Conservation (phyloP, 2,329 filamentous ascomycete genomes). For the Berkeleyomyces rouxiae region DNA sequence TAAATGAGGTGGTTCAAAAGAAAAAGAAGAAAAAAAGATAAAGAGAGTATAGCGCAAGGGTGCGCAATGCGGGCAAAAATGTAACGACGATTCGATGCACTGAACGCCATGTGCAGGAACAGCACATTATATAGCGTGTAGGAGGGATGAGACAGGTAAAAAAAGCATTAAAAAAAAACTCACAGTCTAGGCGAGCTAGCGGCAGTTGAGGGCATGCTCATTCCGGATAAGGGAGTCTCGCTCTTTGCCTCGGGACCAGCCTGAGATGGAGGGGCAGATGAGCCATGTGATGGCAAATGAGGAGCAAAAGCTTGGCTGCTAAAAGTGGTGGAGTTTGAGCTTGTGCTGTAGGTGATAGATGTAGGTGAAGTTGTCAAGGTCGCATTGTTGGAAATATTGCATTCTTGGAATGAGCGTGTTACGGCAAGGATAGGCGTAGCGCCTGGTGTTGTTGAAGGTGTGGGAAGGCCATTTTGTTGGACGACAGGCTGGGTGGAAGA, state of each 20-base stretch:
- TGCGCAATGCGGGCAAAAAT: neutral
- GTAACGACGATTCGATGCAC: neutral
- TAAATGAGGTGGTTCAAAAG: slow-evolving; percentile 3
- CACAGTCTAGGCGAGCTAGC: slow-evolving; percentile 42
- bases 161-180: slow-evolving; percentile 19
- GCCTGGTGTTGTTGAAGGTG: slow-evolving; percentile 17
- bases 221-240: slow-evolving; percentile 39
- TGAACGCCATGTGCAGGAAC: neutral
- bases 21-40: slow-evolving; percentile 7
- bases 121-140: neutral
- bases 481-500: slow-evolving; percentile 22
- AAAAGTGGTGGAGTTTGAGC: slow-evolving; percentile 14
- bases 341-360: slow-evolving; percentile 27
- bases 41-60: neutral
- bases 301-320: slow-evolving; percentile 13
- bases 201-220: slow-evolving; percentile 41
- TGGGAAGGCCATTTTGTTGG: slow-evolving; percentile 20
- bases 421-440: slow-evolving; percentile 13
- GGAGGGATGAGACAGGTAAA: slow-evolving; percentile 6
- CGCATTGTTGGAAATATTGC: slow-evolving; percentile 18
- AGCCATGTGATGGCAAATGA: neutral
- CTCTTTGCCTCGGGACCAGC: slow-evolving; percentile 9
- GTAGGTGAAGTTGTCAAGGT: slow-evolving; percentile 19
- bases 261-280: neutral
- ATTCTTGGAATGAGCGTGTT: slow-evolving; percentile 18